These are phyloP conservation scores for Cordyceps javanica DNA, from an alignment of 2,329 filamentous ascomycete genomes.

Conservation along the genomic window DNA sequence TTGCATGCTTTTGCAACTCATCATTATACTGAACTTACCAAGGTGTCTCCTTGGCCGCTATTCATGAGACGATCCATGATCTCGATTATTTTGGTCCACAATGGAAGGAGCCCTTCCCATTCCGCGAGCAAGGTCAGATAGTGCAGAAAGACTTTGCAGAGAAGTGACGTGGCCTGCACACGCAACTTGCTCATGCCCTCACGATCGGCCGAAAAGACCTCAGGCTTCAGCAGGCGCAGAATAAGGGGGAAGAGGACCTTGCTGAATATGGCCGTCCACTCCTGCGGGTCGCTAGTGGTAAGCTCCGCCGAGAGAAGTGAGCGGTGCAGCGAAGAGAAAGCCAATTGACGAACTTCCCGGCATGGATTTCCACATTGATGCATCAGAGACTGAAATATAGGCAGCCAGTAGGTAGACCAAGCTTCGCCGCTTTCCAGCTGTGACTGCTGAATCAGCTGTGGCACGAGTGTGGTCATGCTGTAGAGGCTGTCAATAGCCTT, in stretches of 20 bases:
- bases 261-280: slow-evolving; percentile 93
- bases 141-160: slow-evolving; percentile 94
- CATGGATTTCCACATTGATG: slow-evolving; percentile 92
- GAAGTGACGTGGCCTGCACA: slow-evolving; percentile 80
- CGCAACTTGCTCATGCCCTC: slow-evolving; percentile 93
- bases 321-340: slow-evolving; percentile 79
- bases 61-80: slow-evolving; percentile 97
- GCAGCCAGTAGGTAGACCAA: slow-evolving; percentile 97
- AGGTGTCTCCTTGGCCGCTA: slow-evolving; percentile 81
- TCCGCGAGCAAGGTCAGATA: slow-evolving; percentile 80
- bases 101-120: slow-evolving; percentile 81
- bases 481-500: slow-evolving; percentile 79
- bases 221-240: slow-evolving; percentile 79
- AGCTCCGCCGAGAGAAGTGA: slow-evolving; percentile 80
- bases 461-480: slow-evolving; percentile 73
- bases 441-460: slow-evolving; percentile 83
- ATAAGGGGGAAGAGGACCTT: slow-evolving; percentile 93
- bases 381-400: slow-evolving; percentile 83
- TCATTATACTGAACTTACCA: slow-evolving; percentile 50
- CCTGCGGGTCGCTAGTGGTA: slow-evolving; percentile 74
- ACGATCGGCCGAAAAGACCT: slow-evolving; percentile 86
- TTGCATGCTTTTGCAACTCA: neutral
- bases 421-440: slow-evolving; percentile 85
- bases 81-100: slow-evolving; percentile 88
- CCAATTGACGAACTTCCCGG: slow-evolving; percentile 83